Evolutionary conservation across 257 asterid genomes (phyloP).

Genomic region (Solanum pinnatisectum): DNA sequence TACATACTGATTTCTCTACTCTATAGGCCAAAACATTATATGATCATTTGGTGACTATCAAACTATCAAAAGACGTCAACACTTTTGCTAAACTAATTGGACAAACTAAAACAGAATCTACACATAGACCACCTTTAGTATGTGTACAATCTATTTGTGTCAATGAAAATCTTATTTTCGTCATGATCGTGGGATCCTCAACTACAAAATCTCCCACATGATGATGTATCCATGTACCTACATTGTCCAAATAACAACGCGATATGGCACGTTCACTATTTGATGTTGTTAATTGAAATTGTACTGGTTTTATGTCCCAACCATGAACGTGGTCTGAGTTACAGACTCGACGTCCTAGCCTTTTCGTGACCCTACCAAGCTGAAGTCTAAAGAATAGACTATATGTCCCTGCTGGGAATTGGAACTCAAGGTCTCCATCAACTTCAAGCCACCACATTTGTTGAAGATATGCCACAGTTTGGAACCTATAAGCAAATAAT

Average conservation of each 20-base stretch:
- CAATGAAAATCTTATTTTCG: conserved; percentile 45
- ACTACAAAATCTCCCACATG: conserved; percentile 69
- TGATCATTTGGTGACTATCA: background rate
- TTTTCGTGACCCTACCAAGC: conserved; percentile 49
- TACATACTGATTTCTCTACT: background rate
- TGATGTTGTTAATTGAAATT: conserved; percentile 42
- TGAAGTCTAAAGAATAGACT: conserved; percentile 37
- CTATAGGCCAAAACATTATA: background rate
- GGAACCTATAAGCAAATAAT: conserved; percentile 1
- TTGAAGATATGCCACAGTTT: conserved; percentile 13
- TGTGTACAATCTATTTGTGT: conserved; percentile 87
- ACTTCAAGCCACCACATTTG: conserved; percentile 25
- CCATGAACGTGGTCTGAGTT: conserved; percentile 56
- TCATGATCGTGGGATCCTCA: conserved; percentile 19
- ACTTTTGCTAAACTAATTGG: conserved; percentile 44
- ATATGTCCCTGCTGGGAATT: conserved; percentile 10
- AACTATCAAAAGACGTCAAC: background rate
- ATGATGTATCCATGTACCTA: conserved; percentile 67
- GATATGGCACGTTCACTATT: conserved; percentile 41
- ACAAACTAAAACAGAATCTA: conserved; percentile 64
- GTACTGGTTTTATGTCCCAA: conserved; percentile 70
- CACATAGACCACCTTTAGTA: conserved; percentile 73
- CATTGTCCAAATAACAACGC: conserved; percentile 30
- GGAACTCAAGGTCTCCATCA: conserved; percentile 8
- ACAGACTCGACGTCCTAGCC: conserved; percentile 41